Percentiles rank a stretch among this genome's conserved stretches.
Evolutionary conservation across 139 green algal species (phyloP).

Genomic region (Auxenochlorella pyrenoidosa): DNA sequence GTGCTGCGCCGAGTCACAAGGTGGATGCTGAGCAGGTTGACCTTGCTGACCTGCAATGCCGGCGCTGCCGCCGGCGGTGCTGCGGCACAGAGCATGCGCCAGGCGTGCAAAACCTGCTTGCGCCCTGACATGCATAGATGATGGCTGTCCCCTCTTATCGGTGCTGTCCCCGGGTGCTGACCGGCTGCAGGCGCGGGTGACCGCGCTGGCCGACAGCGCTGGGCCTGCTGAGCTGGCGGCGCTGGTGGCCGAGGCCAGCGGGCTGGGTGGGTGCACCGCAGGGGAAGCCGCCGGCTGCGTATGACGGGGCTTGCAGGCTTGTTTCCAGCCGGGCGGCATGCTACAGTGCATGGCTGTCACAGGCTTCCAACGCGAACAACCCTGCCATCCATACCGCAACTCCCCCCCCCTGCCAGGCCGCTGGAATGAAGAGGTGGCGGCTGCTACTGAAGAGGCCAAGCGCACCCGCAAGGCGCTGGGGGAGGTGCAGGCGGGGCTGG

Average conservation of each 20-base stretch:
- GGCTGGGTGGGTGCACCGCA: conserved; percentile 32
- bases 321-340: no score
- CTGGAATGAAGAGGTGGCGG: conserved; percentile 50
- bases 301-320: no score
- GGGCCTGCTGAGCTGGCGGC: conserved; percentile 28
- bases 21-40: no score
- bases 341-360: no score
- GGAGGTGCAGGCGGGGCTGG: conserved; percentile 24
- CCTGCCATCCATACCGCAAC: background rate
- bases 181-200: conserved; percentile 12
- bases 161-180: background rate
- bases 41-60: no score
- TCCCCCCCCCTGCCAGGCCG: conserved; percentile 12
- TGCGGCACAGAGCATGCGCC: background rate
- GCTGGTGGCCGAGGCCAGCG: conserved; percentile 54
- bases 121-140: no score
- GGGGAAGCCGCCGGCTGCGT: background rate
- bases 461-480: conserved; percentile 42
- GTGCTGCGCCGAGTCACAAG: background rate
- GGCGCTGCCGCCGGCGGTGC: no score
- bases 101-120: no score
- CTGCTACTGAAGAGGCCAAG: conserved; percentile 48
- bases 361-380: background rate
- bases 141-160: no score
- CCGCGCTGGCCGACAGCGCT: conserved; percentile 11